Percentiles rank a stretch among this genome's conserved stretches.
phyloP scores from a whole-genome alignment of 2,329 filamentous ascomycete species.

The Cladosporium colombiae region DNA sequence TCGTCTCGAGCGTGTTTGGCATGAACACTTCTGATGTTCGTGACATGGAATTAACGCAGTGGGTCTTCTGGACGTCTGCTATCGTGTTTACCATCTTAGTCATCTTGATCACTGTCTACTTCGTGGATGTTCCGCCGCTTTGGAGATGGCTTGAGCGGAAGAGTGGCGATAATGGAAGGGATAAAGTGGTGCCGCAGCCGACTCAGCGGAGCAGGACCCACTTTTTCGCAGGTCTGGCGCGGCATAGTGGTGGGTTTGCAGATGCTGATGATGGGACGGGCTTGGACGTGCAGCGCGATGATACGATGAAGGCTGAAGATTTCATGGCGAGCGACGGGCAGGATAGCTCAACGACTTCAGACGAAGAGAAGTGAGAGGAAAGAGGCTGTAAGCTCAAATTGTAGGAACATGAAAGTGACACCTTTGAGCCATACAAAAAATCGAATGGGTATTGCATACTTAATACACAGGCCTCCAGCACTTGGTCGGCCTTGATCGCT shows the following conservation, averaged over 20 bases:
- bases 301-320: not conserved
- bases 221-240: not conserved
- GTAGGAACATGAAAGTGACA: too few relatives aligned
- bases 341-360: not conserved
- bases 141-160: not conserved
- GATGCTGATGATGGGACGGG: not conserved
- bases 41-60: not conserved
- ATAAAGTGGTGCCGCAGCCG: not conserved
- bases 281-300: not conserved
- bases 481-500: constrained; percentile 8
- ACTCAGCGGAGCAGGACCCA: not conserved
- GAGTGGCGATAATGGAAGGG: too few relatives aligned
- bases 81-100: not conserved
- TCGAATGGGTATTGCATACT: not conserved
- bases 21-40: not conserved
- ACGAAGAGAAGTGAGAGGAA: not conserved
- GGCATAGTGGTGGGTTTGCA: not conserved
- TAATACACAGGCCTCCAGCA: constrained; percentile 17
- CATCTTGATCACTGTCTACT: not conserved
- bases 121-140: not conserved
- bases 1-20: constrained; percentile 23
- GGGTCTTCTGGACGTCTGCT: not conserved
- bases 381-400: too few relatives aligned
- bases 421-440: not conserved
- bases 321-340: not conserved